Evolutionary conservation across 306 rosid genomes (phyloP).

Genomic region (Purshia tridentata): DNA sequence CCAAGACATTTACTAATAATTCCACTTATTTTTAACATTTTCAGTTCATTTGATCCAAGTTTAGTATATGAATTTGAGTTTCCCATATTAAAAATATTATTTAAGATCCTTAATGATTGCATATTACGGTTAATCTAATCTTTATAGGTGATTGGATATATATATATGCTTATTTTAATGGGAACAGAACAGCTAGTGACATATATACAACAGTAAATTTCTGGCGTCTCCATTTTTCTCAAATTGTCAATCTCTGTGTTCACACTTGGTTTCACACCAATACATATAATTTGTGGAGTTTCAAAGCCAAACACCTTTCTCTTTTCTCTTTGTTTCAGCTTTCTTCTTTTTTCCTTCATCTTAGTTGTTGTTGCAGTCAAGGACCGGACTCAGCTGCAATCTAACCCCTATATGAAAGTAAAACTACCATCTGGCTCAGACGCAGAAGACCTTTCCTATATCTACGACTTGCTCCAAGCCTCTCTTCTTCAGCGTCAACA

Average conservation of each 20-base stretch:
- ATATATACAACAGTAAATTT: not conserved
- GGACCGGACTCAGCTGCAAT: not conserved
- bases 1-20: not conserved
- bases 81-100: not conserved
- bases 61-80: too few relatives aligned
- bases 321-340: not conserved
- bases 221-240: not conserved
- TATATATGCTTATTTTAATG: not conserved
- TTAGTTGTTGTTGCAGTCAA: not conserved
- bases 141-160: not conserved
- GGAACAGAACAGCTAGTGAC: not conserved
- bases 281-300: not conserved
- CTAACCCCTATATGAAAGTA: constrained; percentile 19
- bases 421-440: not conserved
- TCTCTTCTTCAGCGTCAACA: constrained; percentile 15
- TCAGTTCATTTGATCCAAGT: too few relatives aligned
- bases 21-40: not conserved
- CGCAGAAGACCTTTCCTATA: constrained; percentile 22
- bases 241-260: constrained; percentile 21
- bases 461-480: constrained; percentile 17
- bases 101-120: not conserved
- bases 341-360: not conserved
- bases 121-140: not conserved
- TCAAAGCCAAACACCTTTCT: constrained; percentile 1
- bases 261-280: constrained; percentile 37